phyloP scores from a whole-genome alignment of 208 protist genomes.

The Trypanosomatidae sp. region DNA sequence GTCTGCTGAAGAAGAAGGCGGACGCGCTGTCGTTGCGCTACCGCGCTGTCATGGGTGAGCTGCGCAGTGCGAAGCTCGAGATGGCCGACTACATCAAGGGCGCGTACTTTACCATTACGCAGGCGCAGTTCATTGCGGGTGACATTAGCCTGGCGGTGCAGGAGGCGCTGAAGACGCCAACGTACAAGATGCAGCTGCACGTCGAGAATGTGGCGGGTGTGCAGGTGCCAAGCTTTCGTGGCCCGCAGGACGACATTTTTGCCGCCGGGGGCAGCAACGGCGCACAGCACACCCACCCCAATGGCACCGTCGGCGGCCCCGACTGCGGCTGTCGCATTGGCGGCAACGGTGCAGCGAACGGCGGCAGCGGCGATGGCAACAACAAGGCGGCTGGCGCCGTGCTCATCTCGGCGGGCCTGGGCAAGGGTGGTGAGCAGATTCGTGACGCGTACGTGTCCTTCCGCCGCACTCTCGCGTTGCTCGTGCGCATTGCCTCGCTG shows the following conservation, averaged over 20 bases:
- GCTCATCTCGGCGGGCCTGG: conserved; percentile 82
- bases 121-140: conserved; percentile 94
- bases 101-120: conserved; percentile 92
- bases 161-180: conserved; percentile 88
- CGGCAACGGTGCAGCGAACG: background rate
- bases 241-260: conserved; percentile 14
- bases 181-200: conserved; percentile 79
- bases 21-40: conserved; percentile 98
- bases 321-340: no score
- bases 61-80: conserved; percentile 85
- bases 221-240: conserved; percentile 91
- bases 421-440: conserved; percentile 96
- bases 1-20: conserved; percentile 99
- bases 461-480: conserved; percentile 77
- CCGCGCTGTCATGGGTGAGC: conserved; percentile 89
- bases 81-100: conserved; percentile 79
- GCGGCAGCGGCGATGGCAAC: background rate
- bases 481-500: conserved; percentile 96
- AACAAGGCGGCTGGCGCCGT: conserved; percentile 1
- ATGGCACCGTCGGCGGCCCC: background rate
- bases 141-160: conserved; percentile 93
- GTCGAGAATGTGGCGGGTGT: conserved; percentile 98
- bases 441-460: conserved; percentile 81
- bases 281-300: conserved; percentile 1
- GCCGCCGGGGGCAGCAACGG: conserved; percentile 1